Percentiles rank a stretch among this genome's conserved stretches.
These are phyloP conservation scores for Magnusiomyces tetraspermus DNA, from an alignment of 1,139 yeast genomes.

Conservation along the genomic window DNA sequence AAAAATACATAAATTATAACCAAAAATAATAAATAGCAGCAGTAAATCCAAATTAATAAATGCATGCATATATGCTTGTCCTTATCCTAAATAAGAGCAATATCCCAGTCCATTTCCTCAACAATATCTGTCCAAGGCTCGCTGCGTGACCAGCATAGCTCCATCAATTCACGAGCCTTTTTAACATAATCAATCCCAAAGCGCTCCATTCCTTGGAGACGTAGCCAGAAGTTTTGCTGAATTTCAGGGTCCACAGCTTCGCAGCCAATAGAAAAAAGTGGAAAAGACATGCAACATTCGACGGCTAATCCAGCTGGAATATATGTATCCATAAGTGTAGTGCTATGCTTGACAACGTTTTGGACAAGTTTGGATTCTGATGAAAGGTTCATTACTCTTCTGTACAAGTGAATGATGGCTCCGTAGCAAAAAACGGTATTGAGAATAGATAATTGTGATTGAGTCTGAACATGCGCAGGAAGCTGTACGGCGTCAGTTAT, in stretches of 20 bases:
- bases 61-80: too few relatives aligned
- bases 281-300: conserved; percentile 45
- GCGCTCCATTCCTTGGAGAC: conserved; percentile 37
- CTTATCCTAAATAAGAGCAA: too few relatives aligned
- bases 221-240: conserved; percentile 32
- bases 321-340: conserved; percentile 31
- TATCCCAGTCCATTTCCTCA: conserved; percentile 25
- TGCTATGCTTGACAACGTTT: conserved; percentile 37
- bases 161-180: conserved; percentile 40
- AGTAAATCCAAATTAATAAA: too few relatives aligned
- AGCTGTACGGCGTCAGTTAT: conserved; percentile 4
- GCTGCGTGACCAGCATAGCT: conserved; percentile 39
- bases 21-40: too few relatives aligned
- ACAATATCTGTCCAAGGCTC: conserved; percentile 27
- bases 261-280: conserved; percentile 47
- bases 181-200: conserved; percentile 42
- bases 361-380: conserved; percentile 40
- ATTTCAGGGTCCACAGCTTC: conserved; percentile 34
- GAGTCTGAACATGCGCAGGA: conserved; percentile 24
- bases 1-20: too few relatives aligned
- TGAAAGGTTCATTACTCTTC: conserved; percentile 41
- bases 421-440: conserved; percentile 44
- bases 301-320: conserved; percentile 42
- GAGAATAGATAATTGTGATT: conserved; percentile 39
- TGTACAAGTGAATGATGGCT: conserved; percentile 43